A percentile compares a stretch with the other conserved stretches of the same genome.
These are phyloP conservation scores for Rhexocercosporidium sp. DNA, from an alignment of 2,329 filamentous ascomycete species.

Conservation along the genomic window DNA sequence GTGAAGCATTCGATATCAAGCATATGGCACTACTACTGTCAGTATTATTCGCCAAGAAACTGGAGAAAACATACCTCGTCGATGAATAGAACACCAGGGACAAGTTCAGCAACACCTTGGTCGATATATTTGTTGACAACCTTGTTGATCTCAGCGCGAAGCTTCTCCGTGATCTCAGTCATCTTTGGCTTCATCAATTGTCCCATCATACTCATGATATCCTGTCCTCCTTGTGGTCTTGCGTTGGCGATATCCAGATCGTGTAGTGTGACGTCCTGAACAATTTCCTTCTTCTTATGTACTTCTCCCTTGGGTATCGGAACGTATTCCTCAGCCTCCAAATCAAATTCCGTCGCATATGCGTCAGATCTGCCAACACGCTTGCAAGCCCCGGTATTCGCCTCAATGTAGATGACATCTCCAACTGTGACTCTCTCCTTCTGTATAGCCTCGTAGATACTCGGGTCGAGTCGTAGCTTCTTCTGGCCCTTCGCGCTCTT, in stretches of 20 bases:
- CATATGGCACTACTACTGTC: conserved; percentile 82
- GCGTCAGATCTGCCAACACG: conserved; percentile 94
- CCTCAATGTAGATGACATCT: conserved; percentile 99
- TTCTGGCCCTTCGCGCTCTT: conserved; percentile 97
- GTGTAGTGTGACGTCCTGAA: conserved; percentile 96
- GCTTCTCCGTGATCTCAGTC: conserved; percentile 98
- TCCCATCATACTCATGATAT: conserved; percentile 99
- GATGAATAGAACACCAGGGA: conserved; percentile 98
- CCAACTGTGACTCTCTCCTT: conserved; percentile 96
- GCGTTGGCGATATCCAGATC: conserved; percentile 96
- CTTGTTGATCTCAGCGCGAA: conserved; percentile 96
- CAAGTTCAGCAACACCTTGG: conserved; percentile 94
- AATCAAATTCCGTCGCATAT: conserved; percentile 97
- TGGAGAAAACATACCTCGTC: conserved; percentile 75
- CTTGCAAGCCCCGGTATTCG: conserved; percentile 98
- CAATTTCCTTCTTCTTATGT: conserved; percentile 99
- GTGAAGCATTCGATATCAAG: conserved; percentile 99
- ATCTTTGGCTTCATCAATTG: conserved; percentile 99
- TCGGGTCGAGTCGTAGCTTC: conserved; percentile 94
- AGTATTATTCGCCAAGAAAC: conserved; percentile 2
- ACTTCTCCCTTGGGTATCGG: conserved; percentile 98
- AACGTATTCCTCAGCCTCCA: conserved; percentile 98
- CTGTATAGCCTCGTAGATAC: conserved; percentile 98
- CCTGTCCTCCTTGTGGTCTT: conserved; percentile 92
- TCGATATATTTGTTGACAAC: conserved; percentile 99